A percentile compares a stretch with the other conserved stretches of the same genome.
Conservation (phyloP, 768 basidiomycete species). For the Kwoniella botswanensis region DNA sequence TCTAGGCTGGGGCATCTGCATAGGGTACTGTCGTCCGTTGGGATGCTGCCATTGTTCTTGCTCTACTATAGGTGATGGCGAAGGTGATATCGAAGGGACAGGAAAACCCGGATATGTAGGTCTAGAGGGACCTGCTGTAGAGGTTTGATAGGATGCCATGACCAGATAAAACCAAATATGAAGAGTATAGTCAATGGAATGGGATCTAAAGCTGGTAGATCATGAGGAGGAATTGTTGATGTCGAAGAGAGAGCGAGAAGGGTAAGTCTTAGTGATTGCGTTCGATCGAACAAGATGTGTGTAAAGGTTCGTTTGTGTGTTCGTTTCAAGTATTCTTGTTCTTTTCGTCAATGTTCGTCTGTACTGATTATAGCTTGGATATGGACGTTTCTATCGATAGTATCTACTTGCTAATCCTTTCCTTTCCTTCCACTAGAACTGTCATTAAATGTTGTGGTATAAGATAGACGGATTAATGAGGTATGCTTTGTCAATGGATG, state of each 20-base stretch:
- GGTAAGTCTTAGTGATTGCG: not conserved
- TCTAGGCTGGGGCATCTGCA: conserved; percentile 31
- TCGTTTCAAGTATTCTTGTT: not conserved
- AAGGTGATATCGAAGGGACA: conserved; percentile 17
- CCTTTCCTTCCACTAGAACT: not conserved
- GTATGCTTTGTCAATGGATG: not conserved
- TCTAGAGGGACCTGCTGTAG: conserved; percentile 30
- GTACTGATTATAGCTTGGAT: not conserved
- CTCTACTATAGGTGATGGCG: conserved; percentile 18
- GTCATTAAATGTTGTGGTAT: not conserved
- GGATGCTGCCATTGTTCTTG: conserved; percentile 17
- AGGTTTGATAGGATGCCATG: conserved; percentile 26
- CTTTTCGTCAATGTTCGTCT: too few species aligned
- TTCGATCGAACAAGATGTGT: not conserved
- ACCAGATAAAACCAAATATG: not conserved
- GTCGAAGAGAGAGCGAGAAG: too few species aligned
- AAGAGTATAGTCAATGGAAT: not conserved
- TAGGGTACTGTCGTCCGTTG: conserved; percentile 9
- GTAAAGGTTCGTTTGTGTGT: not conserved
- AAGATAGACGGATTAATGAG: not conserved
- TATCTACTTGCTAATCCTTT: not conserved
- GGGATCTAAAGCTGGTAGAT: not conserved
- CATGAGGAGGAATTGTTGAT: not conserved
- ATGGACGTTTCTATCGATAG: not conserved
- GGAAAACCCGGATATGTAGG: conserved; percentile 13